Conservation (phyloP, 1,139 yeast genomes). For the Sugiyamaella paludigena region DNA sequence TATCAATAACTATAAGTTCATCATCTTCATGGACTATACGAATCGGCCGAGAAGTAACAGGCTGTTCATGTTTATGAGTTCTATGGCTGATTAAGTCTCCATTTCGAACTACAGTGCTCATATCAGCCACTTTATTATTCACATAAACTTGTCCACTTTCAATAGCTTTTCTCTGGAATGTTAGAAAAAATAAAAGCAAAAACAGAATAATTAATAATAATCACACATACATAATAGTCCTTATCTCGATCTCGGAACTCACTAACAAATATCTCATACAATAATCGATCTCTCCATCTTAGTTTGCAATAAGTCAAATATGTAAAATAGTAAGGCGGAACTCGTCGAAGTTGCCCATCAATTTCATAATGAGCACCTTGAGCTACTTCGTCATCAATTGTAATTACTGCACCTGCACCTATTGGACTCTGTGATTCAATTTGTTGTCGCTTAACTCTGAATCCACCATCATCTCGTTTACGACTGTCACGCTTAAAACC, state of each 20-base stretch:
- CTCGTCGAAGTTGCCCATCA: constrained; percentile 54
- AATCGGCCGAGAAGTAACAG: constrained; percentile 71
- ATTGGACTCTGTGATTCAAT: constrained; percentile 23
- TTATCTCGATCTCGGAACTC: constrained; percentile 84
- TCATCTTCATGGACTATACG: constrained; percentile 77
- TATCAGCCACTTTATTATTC: constrained; percentile 60
- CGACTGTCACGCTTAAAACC: constrained; percentile 9
- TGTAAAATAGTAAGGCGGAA: constrained; percentile 83
- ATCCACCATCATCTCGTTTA: constrained; percentile 29
- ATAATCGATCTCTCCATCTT: constrained; percentile 82
- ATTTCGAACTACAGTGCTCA: constrained; percentile 67
- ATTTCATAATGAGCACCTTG: constrained; percentile 41
- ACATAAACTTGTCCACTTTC: constrained; percentile 69
- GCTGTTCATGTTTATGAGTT: constrained; percentile 87
- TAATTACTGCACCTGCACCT: constrained; percentile 19
- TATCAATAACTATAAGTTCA: constrained; percentile 78
- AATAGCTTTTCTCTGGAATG: constrained; percentile 50
- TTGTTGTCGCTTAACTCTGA: constrained; percentile 30
- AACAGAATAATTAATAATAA: neutral
- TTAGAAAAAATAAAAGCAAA: neutral
- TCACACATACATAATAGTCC: constrained; percentile 50
- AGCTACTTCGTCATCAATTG: constrained; percentile 37
- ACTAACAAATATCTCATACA: constrained; percentile 72
- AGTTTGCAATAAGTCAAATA: constrained; percentile 87
- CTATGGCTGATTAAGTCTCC: constrained; percentile 85